Conservation (phyloP, 306 rosid genomes). For the Pyrus pyrifolia region DNA sequence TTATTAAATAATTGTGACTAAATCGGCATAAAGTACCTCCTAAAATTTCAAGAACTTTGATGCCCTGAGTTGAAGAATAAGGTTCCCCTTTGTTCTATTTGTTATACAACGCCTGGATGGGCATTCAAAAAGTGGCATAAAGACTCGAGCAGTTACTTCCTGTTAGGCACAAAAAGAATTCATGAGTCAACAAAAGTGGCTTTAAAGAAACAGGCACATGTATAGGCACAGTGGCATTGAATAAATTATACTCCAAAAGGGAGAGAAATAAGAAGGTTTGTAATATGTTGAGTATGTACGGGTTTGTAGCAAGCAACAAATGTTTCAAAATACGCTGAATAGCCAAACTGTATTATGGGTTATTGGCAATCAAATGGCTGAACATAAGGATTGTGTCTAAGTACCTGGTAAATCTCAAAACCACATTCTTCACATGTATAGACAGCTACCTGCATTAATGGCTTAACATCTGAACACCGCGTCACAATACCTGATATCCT, state of each 20-base stretch:
- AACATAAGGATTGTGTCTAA: conserved; percentile 6
- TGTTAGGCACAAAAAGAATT: conserved; percentile 30
- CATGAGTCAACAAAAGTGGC: conserved; percentile 3
- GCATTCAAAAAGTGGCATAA: conserved; percentile 90
- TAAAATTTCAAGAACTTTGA: conserved; percentile 97
- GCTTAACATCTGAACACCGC: conserved; percentile 95
- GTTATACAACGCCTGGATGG: conserved; percentile 74
- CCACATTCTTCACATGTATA: conserved; percentile 98
- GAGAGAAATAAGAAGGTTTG: neutral
- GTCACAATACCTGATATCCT: conserved; percentile 89
- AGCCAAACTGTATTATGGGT: neutral
- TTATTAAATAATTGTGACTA: neutral
- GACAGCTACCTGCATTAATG: conserved; percentile 95
- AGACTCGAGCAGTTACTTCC: conserved; percentile 95
- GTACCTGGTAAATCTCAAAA: conserved; percentile 98
- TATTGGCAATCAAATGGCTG: neutral
- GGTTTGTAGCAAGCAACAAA: neutral
- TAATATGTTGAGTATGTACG: neutral
- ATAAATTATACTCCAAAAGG: neutral
- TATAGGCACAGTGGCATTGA: neutral
- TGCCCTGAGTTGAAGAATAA: conserved; percentile 90
- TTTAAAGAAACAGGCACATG: neutral
- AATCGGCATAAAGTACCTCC: conserved; percentile 46
- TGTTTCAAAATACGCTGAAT: neutral
- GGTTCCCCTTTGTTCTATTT: conserved; percentile 67